Base-by-base conservation (phyloP, 2,329 filamentous ascomycete species). In the Sclerotinia minor region DNA sequence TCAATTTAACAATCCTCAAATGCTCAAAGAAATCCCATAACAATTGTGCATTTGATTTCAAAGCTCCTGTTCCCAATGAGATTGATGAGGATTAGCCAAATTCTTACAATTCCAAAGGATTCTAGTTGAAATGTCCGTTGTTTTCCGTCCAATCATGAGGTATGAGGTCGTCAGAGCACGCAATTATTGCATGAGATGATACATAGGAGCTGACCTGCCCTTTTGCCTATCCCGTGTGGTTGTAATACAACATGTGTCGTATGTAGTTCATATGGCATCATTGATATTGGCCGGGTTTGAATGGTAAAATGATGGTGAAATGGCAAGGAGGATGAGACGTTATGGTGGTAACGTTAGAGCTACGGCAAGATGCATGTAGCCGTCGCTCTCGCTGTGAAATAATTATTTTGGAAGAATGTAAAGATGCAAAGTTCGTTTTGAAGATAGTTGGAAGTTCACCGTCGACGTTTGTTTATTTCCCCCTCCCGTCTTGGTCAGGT, bases 161-260 rank as follows among this genome's bases (percentile, higher is more conserved):
- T 21, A 15, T 41, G 4, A 7, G 35, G 2, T 26, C 24, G 11
- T 35, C 21, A 50, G 64, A 67, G 64, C 64, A 67, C 64, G 64
- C 47, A 67, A 67, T 67, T 67, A 17, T 53, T 54, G 64, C 64
- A 49, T 67, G 24, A 24, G 49, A 61, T 67, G 55, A 53, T 38
- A 50, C 26, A n/a, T 29, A 29, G 58, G 29, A 19, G 29, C 21
- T 49, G 58, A 49, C 38, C 44, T 35, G 13, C 29, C 35, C 11
- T n/a, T 24, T 32, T n/a, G 21, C 13, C 13, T 19, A 49, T 38
- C 8, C 19, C 35, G 21, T 50, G 45, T 61, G 45, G 29, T 8
- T 61, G 32, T 49, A 13, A 61, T 61, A 24, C 58, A 38, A 38
- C 4, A 50, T 38, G 29, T 50, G 29, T 50, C 58, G 50, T 61